These are phyloP conservation scores for Rhynchospora tenuis DNA, from an alignment of 176 grass and related monocot genomes.

Conservation along the genomic window DNA sequence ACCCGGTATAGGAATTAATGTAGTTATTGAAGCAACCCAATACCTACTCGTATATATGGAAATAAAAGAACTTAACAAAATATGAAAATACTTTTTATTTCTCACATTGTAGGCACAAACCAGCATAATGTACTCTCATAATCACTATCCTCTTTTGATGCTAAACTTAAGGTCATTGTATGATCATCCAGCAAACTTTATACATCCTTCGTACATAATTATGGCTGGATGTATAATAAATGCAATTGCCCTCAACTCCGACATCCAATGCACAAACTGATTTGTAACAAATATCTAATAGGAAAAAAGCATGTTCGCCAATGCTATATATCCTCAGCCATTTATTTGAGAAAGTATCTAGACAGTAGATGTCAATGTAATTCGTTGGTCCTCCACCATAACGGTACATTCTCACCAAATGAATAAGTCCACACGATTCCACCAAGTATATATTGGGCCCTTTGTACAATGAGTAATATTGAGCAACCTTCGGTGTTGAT, in stretches of 20 bases:
- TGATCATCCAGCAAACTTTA: background rate
- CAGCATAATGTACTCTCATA: background rate
- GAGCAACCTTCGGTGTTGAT: background rate
- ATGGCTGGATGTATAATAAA: background rate
- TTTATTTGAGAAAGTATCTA: background rate
- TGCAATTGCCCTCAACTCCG: background rate
- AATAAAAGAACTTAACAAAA: background rate
- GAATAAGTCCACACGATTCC: background rate
- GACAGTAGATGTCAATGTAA: background rate
- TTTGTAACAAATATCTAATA: background rate
- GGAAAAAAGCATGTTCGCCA: background rate
- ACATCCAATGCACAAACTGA: background rate
- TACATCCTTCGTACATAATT: slow-evolving; percentile 1
- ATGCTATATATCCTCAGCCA: slow-evolving; percentile 17
- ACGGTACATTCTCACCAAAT: background rate
- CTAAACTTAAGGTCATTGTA: background rate
- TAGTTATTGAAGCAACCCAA: too few relatives aligned
- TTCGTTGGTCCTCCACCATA: background rate
- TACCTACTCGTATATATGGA: too few relatives aligned
- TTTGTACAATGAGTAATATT: background rate
- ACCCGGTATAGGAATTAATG: too few relatives aligned
- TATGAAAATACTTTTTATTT: background rate
- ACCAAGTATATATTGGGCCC: background rate
- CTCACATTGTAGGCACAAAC: background rate
- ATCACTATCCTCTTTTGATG: background rate